A percentile compares a stretch with the other conserved stretches of the same genome.
Conservation (phyloP, 306 rosid genomes). For the Cyclanthera cordifolia region DNA sequence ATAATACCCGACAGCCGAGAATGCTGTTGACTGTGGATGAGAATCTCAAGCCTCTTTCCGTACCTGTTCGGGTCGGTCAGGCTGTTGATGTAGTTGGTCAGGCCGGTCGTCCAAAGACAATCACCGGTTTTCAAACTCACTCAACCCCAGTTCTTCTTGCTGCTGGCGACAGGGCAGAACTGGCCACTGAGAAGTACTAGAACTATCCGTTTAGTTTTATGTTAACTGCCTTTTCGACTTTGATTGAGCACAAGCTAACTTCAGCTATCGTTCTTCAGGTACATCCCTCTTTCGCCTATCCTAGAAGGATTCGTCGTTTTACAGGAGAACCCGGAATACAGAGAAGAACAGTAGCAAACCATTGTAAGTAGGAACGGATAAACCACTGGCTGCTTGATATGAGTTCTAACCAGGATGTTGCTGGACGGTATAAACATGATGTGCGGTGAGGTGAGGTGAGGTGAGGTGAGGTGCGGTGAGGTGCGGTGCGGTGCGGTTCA, state of each 20-base stretch:
- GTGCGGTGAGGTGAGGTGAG: too few relatives aligned
- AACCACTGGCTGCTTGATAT: neutral
- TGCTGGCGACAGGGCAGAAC: constrained; percentile 94
- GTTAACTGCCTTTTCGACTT: neutral
- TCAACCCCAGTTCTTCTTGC: constrained; percentile 95
- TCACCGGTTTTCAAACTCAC: constrained; percentile 93
- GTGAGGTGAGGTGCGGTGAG: too few relatives aligned
- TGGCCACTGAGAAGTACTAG: constrained; percentile 86
- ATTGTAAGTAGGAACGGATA: neutral
- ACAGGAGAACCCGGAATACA: constrained; percentile 82
- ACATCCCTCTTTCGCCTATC: constrained; percentile 78
- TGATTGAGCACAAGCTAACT: neutral
- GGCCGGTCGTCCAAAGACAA: constrained; percentile 95
- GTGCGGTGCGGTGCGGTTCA: too few relatives aligned
- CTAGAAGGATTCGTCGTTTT: constrained; percentile 92
- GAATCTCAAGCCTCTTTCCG: constrained; percentile 56
- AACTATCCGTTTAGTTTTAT: neutral
- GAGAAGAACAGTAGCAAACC: constrained; percentile 40
- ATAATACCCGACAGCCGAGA: constrained; percentile 52
- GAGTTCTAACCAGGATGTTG: constrained; percentile 6
- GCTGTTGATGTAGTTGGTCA: constrained; percentile 97
- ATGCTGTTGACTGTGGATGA: constrained; percentile 96
- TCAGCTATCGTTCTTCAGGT: constrained; percentile 34
- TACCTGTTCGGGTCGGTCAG: constrained; percentile 93
- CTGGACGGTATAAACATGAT: neutral